Conservation (phyloP, 225 moss, liverwort and hornwort species). For the Anthoceros angustus region DNA sequence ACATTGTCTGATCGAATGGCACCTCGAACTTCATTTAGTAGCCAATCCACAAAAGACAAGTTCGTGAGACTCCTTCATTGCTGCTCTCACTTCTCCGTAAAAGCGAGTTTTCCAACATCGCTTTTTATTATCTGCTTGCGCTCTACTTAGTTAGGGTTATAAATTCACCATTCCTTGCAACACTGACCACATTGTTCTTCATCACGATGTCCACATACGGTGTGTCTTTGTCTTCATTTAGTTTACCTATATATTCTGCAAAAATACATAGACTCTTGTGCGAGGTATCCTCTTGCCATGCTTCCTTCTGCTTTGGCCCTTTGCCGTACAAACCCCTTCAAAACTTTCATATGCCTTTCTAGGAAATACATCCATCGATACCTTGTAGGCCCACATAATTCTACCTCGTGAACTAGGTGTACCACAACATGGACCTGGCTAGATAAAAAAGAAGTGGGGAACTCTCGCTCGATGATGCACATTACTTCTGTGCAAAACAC, state of each 20-base stretch:
- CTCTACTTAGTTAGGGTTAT: no score
- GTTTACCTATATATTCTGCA: neutral
- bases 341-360: neutral
- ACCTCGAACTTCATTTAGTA: no score
- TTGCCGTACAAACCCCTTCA: neutral
- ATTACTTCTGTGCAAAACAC: neutral
- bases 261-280: conserved; percentile 5
- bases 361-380: neutral
- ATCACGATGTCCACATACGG: no score
- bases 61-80: no score
- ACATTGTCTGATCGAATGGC: no score
- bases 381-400: neutral
- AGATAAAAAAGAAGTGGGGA: conserved; percentile 1
- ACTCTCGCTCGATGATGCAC: neutral
- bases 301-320: neutral
- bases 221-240: no score
- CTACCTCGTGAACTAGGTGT: neutral
- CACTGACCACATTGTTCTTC: no score
- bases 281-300: neutral
- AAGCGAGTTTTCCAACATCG: no score
- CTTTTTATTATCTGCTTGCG: no score
- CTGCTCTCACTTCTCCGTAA: no score
- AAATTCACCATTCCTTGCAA: no score
- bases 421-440: neutral
- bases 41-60: no score